phyloP scores from a whole-genome alignment of 202 grass and related monocot species.

The Schoenoplectus tabernaemontani region DNA sequence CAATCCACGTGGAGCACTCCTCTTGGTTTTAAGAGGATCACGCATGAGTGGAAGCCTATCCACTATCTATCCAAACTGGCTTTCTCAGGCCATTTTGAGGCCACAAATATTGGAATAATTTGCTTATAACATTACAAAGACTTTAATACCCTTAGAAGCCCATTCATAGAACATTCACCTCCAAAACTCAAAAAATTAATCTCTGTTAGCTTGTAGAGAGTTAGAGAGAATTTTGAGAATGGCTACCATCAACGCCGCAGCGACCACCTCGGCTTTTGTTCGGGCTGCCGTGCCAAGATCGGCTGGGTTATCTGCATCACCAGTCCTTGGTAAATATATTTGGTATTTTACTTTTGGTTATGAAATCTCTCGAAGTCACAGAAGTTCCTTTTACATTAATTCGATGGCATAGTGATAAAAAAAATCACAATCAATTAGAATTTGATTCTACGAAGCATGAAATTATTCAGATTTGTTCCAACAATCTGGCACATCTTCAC shows the following conservation, averaged over 20 bases:
- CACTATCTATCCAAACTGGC: constrained; percentile 25
- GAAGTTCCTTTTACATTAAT: not conserved
- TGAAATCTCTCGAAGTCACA: not conserved
- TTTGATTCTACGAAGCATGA: not conserved
- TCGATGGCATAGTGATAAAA: not conserved
- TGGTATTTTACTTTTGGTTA: not conserved
- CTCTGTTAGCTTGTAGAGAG: constrained; percentile 6
- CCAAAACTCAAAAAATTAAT: not conserved
- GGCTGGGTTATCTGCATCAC: constrained; percentile 12
- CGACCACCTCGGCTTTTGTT: constrained; percentile 40
- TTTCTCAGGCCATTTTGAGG: constrained; percentile 37
- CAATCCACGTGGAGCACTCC: constrained; percentile 30
- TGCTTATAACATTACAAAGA: constrained; percentile 23
- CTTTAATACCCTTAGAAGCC: constrained; percentile 9
- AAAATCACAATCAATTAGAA: not conserved
- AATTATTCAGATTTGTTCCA: not conserved
- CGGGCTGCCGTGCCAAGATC: constrained; percentile 32
- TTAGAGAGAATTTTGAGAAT: constrained; percentile 16
- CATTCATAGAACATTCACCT: constrained; percentile 11
- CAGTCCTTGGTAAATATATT: constrained; percentile 34
- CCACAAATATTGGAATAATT: constrained; percentile 26
- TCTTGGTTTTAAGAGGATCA: constrained; percentile 42
- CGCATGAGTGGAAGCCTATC: constrained; percentile 28
- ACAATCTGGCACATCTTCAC: not conserved
- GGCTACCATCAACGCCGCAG: constrained; percentile 50